phyloP scores from a whole-genome alignment of 768 basidiomycete species.

The Coprinopsis sp. region DNA sequence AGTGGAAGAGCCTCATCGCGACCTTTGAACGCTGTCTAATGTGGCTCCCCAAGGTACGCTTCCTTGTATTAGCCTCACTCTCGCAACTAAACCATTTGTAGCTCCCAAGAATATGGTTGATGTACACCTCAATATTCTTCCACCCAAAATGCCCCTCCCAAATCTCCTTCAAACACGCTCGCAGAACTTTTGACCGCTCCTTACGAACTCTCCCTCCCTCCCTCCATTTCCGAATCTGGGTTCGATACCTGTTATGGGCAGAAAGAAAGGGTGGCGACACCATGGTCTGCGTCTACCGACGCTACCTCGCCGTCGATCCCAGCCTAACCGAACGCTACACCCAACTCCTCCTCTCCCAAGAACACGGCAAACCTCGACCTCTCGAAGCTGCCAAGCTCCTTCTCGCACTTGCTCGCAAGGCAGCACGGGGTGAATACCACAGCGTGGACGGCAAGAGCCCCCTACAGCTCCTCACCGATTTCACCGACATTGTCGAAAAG shows the following conservation, averaged over 20 bases:
- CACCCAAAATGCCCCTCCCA: constrained; percentile 85
- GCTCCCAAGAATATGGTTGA: constrained; percentile 92
- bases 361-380: constrained; percentile 58
- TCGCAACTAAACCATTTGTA: constrained; percentile 26
- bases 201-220: constrained; percentile 91
- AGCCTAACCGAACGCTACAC: constrained; percentile 78
- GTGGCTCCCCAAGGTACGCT: constrained; percentile 82
- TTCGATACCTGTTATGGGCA: constrained; percentile 88
- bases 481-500: constrained; percentile 86
- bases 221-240: constrained; percentile 89
- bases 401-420: constrained; percentile 77
- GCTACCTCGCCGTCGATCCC: constrained; percentile 82
- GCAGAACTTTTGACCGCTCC: constrained; percentile 91
- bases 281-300: constrained; percentile 77
- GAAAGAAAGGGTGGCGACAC: constrained; percentile 77
- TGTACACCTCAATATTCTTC: constrained; percentile 85
- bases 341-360: constrained; percentile 58
- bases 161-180: constrained; percentile 85
- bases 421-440: constrained; percentile 74
- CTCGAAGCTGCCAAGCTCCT: constrained; percentile 92
- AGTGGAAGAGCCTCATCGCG: constrained; percentile 88
- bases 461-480: constrained; percentile 90
- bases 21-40: constrained; percentile 89
- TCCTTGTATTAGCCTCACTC: constrained; percentile 4
- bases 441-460: constrained; percentile 94